Evolutionary conservation across 176 grass and related monocot species (phyloP).

Genomic region (Puccinellia tenuiflora): DNA sequence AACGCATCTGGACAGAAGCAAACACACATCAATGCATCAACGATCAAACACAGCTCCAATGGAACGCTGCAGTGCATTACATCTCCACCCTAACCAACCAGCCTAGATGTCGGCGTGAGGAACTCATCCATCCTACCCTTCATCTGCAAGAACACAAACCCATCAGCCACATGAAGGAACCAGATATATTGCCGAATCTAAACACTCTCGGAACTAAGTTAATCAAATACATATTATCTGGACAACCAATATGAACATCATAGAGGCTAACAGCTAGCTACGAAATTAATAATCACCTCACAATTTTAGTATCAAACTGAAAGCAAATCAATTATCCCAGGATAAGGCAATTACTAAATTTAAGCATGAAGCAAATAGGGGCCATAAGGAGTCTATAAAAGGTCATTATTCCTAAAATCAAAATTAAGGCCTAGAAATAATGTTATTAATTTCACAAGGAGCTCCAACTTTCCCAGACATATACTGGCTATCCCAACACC

Average conservation of each 20-base stretch:
- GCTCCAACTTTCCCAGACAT: too few species aligned
- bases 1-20: constrained; percentile 53
- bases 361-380: neutral
- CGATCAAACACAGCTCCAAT: neutral
- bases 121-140: constrained; percentile 61
- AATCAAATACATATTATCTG: neutral
- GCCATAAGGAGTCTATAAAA: too few species aligned
- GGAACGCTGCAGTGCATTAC: neutral
- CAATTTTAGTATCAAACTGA: neutral
- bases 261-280: neutral
- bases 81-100: too few species aligned
- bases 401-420: too few species aligned
- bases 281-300: neutral
- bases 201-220: too few species aligned
- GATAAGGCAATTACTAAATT: neutral
- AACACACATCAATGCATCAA: neutral
- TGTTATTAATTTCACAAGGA: too few species aligned
- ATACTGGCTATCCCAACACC: too few species aligned
- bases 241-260: neutral
- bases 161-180: too few species aligned
- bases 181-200: too few species aligned
- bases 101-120: too few species aligned
- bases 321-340: neutral
- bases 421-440: too few species aligned
- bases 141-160: constrained; percentile 44